These are phyloP conservation scores for Gigaspora rosea DNA, from an alignment of 192 early-diverging fungal genomes.

Conservation along the genomic window DNA sequence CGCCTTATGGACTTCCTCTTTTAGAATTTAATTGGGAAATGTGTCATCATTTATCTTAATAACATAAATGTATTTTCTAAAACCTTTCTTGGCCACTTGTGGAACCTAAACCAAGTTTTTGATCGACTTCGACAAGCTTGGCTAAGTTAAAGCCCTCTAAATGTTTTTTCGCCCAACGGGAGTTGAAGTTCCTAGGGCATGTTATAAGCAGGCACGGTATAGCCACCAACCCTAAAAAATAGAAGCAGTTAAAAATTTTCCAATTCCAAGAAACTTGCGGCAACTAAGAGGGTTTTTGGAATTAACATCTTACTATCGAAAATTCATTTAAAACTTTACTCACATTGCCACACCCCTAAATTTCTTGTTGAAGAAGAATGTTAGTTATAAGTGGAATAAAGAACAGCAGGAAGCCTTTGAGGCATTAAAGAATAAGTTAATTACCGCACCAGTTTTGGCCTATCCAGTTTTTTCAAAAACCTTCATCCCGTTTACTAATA, in stretches of 20 bases:
- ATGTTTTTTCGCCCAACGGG: not conserved
- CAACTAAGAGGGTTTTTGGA: slow-evolving; percentile 3
- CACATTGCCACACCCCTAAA: not conserved
- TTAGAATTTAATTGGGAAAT: too few species aligned
- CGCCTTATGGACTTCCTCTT: slow-evolving; percentile 31
- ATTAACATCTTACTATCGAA: not conserved
- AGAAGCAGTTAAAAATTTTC: slow-evolving; percentile 22
- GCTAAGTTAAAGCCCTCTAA: slow-evolving; percentile 6
- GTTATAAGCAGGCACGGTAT: slow-evolving; percentile 10
- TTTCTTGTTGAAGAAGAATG: not conserved
- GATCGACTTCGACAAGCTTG: slow-evolving; percentile 9
- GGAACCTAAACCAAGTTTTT: slow-evolving; percentile 1
- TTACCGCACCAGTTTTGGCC: too few species aligned
- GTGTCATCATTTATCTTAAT: slow-evolving; percentile 38
- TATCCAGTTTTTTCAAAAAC: slow-evolving; percentile 36
- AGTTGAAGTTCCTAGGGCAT: slow-evolving; percentile 27
- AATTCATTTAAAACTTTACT: not conserved
- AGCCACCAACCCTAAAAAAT: slow-evolving; percentile 15
- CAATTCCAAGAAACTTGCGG: not conserved
- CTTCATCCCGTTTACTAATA: slow-evolving; percentile 42
- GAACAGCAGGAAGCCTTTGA: slow-evolving; percentile 21
- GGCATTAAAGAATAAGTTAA: slow-evolving; percentile 35
- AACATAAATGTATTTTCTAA: slow-evolving; percentile 39
- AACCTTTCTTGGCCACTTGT: slow-evolving; percentile 26
- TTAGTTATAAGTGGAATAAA: not conserved